Evolutionary conservation across 164 flowering plant species (phyloP).

Genomic region (Chimonanthus praecox): DNA sequence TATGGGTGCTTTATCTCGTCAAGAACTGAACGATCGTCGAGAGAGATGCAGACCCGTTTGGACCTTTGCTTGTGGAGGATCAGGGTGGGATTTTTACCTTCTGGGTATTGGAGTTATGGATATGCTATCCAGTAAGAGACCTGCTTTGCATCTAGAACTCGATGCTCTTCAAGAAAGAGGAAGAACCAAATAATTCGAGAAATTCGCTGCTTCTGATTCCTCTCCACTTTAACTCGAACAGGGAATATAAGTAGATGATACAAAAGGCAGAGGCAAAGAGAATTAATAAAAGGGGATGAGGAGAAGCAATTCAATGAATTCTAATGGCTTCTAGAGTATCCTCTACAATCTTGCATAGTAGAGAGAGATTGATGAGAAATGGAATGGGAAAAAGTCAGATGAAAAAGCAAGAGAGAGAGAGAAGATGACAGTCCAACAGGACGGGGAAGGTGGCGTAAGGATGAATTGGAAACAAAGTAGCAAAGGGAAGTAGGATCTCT

Average conservation of each 20-base stretch:
- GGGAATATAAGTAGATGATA: background rate
- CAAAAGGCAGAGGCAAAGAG: background rate
- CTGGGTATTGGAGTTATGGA: background rate
- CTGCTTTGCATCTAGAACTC: background rate
- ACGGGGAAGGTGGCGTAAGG: background rate
- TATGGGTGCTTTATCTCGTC: background rate
- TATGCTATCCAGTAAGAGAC: background rate
- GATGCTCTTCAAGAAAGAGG: background rate
- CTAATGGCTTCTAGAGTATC: background rate
- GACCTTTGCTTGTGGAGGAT: background rate
- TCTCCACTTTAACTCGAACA: background rate
- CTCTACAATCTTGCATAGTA: background rate
- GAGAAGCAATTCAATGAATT: background rate
- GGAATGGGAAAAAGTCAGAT: background rate
- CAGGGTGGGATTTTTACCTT: background rate
- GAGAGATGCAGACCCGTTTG: slow-evolving; percentile 5
- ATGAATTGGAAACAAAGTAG: background rate
- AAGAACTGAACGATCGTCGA: background rate
- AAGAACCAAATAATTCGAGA: background rate
- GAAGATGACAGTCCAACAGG: background rate
- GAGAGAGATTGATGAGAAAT: background rate
- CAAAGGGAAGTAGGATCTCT: background rate
- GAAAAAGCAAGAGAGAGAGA: background rate
- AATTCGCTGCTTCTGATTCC: background rate
- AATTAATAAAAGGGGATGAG: background rate